A percentile compares a stretch with the other conserved stretches of the same genome.
Conservation (phyloP, 805 yeast species). For the Kuraishia molischiana region DNA sequence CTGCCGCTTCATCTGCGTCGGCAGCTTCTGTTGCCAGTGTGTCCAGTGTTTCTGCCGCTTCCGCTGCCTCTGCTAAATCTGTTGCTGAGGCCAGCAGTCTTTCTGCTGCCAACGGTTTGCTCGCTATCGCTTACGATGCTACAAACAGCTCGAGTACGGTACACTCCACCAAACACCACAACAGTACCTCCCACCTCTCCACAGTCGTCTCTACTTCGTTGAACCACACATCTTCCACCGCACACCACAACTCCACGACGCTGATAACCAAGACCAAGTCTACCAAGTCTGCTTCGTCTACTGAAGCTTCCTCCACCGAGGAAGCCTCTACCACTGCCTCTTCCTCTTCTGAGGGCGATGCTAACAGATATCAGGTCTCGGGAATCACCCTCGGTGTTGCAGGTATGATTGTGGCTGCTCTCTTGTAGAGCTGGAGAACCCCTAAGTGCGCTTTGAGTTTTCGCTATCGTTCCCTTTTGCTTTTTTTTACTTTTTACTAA, state of each 20-base stretch:
- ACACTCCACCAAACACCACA: slow-evolving; percentile 7
- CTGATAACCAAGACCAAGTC: slow-evolving; percentile 2
- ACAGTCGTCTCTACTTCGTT: slow-evolving; percentile 9
- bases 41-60: slow-evolving; percentile 8
- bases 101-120: slow-evolving; percentile 25
- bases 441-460: no score
- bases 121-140: slow-evolving; percentile 31
- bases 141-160: slow-evolving; percentile 18
- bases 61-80: slow-evolving; percentile 11
- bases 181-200: slow-evolving; percentile 5
- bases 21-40: slow-evolving; percentile 10
- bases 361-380: slow-evolving; percentile 21
- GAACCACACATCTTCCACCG: slow-evolving; percentile 6
- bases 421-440: no score
- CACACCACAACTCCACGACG: slow-evolving; percentile 5
- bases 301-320: slow-evolving; percentile 11
- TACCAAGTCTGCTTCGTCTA: slow-evolving; percentile 2
- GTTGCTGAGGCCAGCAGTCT: slow-evolving; percentile 13
- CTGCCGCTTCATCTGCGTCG: slow-evolving; percentile 10
- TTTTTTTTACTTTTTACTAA: not conserved
- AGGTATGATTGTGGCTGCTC: slow-evolving; percentile 26
- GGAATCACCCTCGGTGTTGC: slow-evolving; percentile 22
- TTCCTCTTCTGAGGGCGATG: slow-evolving; percentile 21
- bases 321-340: slow-evolving; percentile 11
- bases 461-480: slow-evolving; percentile 1